Evolutionary conservation across 177 flowering plant genomes (phyloP), one percentile per base, ranked within the genome.

Genomic region (Vitis hybrid): DNA sequence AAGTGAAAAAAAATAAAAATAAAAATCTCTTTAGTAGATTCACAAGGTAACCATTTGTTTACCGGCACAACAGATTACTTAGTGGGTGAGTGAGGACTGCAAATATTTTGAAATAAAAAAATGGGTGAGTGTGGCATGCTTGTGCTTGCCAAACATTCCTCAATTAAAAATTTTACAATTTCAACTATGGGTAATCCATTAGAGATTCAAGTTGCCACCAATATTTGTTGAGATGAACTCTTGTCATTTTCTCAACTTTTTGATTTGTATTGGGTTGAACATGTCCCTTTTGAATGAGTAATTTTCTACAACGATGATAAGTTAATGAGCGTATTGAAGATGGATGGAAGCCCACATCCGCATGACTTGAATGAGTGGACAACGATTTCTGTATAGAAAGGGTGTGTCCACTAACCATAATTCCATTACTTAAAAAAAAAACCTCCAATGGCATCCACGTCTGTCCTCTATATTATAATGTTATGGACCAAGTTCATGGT

Each of bases 81-180:
- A 64, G 73, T 70, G 73, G 73, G 30, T 56, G 68, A 58, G 57
- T 26, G 62, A 5, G 49, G 40, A 23, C n/a, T 49, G 51, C 55
- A 14, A 1, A 34, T 32, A 40, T 4, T 32, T 61, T 17, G 1
- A 17, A 21, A 64, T 60, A 19, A 30, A 56, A 52, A 51, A 51
- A 18, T 12, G 64, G 66, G 56, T 50, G 70, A 72, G 70, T 64
- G 75, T 77, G 79, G 32, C 34, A 64, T 68, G 34, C 79, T 51
- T 57, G 65, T 52, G 79, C 15, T 55, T 58, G 66, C 17, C 75
- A 72, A 75, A 65, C 75, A 18, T 52, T 45, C 55, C n/a, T 40
- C 45, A 7, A 40, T 34, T 40, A 40, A 40, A 40, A 40, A 40
- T 1, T 40, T 40, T 40, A 13, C 10, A 8, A 2, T 15, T 7